These are phyloP conservation scores for Boletus barrowsii DNA, from an alignment of 768 basidiomycete genomes.

Conservation along the genomic window DNA sequence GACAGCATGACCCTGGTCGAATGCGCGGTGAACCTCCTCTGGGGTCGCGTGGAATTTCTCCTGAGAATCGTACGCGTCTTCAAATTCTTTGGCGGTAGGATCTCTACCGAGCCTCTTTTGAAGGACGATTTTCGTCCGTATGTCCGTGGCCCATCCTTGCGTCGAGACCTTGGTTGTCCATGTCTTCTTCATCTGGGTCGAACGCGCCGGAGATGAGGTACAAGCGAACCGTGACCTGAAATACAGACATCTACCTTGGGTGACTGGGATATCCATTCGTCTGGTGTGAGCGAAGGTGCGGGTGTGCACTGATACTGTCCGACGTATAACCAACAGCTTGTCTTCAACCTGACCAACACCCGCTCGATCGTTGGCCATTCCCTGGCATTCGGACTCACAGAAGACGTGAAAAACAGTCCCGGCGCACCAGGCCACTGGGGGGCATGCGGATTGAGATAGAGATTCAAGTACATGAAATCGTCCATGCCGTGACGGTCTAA, in stretches of 20 bases:
- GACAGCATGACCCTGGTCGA: constrained; percentile 14
- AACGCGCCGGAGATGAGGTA: background rate
- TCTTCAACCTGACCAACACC: constrained; percentile 9
- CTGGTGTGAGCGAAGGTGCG: constrained; percentile 2
- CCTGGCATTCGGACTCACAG: background rate
- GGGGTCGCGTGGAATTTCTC: constrained; percentile 13
- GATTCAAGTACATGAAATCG: constrained; percentile 20
- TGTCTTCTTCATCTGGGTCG: constrained; percentile 16
- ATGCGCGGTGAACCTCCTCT: constrained; percentile 13
- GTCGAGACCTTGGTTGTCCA: constrained; percentile 18
- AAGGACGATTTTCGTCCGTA: constrained; percentile 19
- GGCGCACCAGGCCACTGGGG: constrained; percentile 17
- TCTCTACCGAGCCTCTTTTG: constrained; percentile 12
- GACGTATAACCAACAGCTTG: constrained; percentile 19
- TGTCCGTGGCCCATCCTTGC: constrained; percentile 5
- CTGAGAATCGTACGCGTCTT: background rate
- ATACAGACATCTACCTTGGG: constrained; percentile 2
- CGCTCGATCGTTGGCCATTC: constrained; percentile 4
- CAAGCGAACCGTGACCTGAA: background rate
- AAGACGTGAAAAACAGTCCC: constrained; percentile 15
- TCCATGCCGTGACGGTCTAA: constrained; percentile 13
- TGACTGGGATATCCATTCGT: constrained; percentile 19
- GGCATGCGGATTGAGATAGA: constrained; percentile 17
- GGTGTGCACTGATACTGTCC: constrained; percentile 18
- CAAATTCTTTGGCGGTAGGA: constrained; percentile 10